A percentile compares a stretch with the other conserved stretches of the same genome.
phyloP scores from a whole-genome alignment of 352 stramenopile species.

The Phytopythium sindhum region DNA sequence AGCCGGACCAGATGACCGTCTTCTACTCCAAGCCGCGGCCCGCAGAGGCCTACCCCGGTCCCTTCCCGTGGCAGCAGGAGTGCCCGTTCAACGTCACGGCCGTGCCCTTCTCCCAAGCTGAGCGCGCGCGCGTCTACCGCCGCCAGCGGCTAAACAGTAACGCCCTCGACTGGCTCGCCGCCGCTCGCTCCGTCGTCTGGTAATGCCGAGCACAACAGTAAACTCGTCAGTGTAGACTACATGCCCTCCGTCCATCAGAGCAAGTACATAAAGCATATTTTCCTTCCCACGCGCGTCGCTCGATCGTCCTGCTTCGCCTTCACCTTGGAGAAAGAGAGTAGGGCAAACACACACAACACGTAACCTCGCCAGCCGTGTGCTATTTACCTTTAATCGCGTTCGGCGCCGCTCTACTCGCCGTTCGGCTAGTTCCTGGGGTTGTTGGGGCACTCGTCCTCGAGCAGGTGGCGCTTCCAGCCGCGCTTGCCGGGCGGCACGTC shows the following conservation, averaged over 20 bases:
- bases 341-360: background rate
- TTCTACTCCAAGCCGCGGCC: slow-evolving; percentile 26
- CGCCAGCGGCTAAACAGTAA: slow-evolving; percentile 21
- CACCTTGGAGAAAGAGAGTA: background rate
- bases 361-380: background rate
- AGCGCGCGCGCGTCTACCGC: slow-evolving; percentile 19
- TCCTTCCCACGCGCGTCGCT: too few relatives aligned
- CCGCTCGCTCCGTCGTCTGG: background rate
- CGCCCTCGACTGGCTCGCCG: background rate
- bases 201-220: too few relatives aligned
- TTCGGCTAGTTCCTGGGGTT: slow-evolving; percentile 57
- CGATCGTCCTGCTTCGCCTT: background rate
- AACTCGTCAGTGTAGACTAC: too few relatives aligned
- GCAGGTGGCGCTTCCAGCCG: slow-evolving; percentile 68
- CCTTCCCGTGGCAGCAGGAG: slow-evolving; percentile 30
- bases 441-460: slow-evolving; percentile 67
- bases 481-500: slow-evolving; percentile 59
- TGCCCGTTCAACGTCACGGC: slow-evolving; percentile 38
- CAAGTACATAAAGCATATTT: background rate
- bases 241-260: background rate
- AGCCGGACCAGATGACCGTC: slow-evolving; percentile 17
- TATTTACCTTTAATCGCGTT: background rate
- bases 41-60: slow-evolving; percentile 30
- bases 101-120: slow-evolving; percentile 15
- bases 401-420: background rate